Percentiles rank a stretch among this genome's conserved stretches.
These are phyloP conservation scores for Striga hermonthica DNA, from an alignment of 305 asterid species.

Conservation along the genomic window DNA sequence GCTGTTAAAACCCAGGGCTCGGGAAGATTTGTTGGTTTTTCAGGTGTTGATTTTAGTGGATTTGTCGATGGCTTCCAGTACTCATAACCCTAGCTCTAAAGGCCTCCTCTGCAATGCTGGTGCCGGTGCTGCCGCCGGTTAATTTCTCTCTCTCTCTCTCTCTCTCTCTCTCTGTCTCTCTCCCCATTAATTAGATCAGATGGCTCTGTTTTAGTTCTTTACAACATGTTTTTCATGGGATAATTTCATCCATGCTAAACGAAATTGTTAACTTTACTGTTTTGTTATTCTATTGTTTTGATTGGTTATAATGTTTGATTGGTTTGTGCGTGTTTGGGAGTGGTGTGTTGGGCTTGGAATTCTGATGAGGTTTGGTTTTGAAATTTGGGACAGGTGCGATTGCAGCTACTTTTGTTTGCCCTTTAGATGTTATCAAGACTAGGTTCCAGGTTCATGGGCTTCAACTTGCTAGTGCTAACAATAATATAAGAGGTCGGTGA, in stretches of 20 bases:
- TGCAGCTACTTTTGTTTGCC: slow-evolving; percentile 97
- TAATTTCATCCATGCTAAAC: no score
- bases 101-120: slow-evolving; percentile 79
- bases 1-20: slow-evolving; percentile 22
- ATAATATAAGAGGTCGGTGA: slow-evolving; percentile 54
- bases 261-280: no score
- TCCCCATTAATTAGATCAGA: no score
- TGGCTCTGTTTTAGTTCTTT: no score
- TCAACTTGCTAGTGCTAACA: slow-evolving; percentile 49
- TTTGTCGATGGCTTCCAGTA: slow-evolving; percentile 47
- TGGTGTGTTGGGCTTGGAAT: slow-evolving; percentile 13
- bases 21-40: slow-evolving; percentile 8
- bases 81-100: slow-evolving; percentile 55
- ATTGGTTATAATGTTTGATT: neutral
- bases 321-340: neutral
- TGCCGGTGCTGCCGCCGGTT: slow-evolving; percentile 91
- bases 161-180: neutral
- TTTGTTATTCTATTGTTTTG: no score
- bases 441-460: slow-evolving; percentile 92
- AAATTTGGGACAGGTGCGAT: slow-evolving; percentile 63
- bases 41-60: slow-evolving; percentile 24
- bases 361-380: slow-evolving; percentile 29
- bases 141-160: slow-evolving; percentile 5
- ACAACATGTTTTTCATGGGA: no score
- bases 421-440: slow-evolving; percentile 93